These are phyloP conservation scores for Xylaria sp. DNA, from an alignment of 2,329 filamentous ascomycete genomes.

Conservation along the genomic window DNA sequence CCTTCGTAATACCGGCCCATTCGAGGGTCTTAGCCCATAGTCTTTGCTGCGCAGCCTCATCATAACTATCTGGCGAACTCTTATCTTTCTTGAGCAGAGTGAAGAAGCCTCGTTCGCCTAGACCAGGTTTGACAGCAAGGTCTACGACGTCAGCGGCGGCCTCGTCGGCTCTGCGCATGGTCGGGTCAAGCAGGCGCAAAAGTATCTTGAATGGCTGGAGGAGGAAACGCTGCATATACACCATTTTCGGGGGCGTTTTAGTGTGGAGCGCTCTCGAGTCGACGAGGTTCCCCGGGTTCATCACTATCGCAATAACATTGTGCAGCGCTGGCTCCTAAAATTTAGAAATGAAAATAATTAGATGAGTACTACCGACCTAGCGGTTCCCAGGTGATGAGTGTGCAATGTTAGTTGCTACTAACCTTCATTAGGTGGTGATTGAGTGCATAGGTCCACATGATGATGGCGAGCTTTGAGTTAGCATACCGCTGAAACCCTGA, in stretches of 20 bases:
- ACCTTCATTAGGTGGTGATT: conserved; percentile 48
- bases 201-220: background rate
- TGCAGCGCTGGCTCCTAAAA: background rate
- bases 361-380: no score
- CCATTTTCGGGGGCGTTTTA: background rate
- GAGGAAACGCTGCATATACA: background rate
- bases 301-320: background rate
- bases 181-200: background rate
- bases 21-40: conserved; percentile 52
- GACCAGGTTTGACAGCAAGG: background rate
- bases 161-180: background rate
- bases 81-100: conserved; percentile 47
- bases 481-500: conserved; percentile 57
- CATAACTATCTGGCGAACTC: conserved; percentile 48
- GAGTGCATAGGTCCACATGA: conserved; percentile 54
- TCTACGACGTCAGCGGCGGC: background rate
- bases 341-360: no score
- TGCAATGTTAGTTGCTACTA: background rate
- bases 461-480: conserved; percentile 53
- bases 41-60: conserved; percentile 47
- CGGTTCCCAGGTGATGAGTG: no score
- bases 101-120: conserved; percentile 49
- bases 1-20: conserved; percentile 43
- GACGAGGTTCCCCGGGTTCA: background rate
- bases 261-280: background rate